Conservation (phyloP, 2,329 filamentous ascomycete genomes). For the Septoria petroselini region DNA sequence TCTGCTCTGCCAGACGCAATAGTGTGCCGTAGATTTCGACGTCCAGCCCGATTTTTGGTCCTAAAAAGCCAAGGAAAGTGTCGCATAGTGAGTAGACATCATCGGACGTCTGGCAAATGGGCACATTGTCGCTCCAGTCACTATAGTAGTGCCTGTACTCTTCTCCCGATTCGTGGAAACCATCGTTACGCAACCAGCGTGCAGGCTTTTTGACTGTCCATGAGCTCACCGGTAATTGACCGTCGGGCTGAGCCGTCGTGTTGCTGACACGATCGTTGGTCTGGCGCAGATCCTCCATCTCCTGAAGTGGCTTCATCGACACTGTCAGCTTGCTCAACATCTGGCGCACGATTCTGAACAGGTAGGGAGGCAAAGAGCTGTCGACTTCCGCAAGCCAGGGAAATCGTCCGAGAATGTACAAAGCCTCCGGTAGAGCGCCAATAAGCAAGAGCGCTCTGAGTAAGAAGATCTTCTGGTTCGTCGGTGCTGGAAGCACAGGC, state of each 20-base stretch:
- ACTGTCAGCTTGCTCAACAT: slow-evolving; percentile 74
- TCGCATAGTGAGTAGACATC: slow-evolving; percentile 85
- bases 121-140: slow-evolving; percentile 92
- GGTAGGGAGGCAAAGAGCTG: slow-evolving; percentile 72
- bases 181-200: slow-evolving; percentile 82
- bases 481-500: slow-evolving; percentile 64
- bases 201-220: slow-evolving; percentile 64
- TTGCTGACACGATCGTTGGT: slow-evolving; percentile 55
- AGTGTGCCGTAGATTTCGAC: slow-evolving; percentile 74
- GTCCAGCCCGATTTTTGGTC: slow-evolving; percentile 86
- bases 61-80: slow-evolving; percentile 79
- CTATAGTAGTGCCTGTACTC: slow-evolving; percentile 95
- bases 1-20: slow-evolving; percentile 77
- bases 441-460: slow-evolving; percentile 84
- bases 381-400: slow-evolving; percentile 88
- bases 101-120: slow-evolving; percentile 83
- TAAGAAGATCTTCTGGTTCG: slow-evolving; percentile 83
- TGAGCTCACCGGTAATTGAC: slow-evolving; percentile 54
- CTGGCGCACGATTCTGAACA: slow-evolving; percentile 82
- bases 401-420: slow-evolving; percentile 88
- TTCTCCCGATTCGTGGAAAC: slow-evolving; percentile 65
- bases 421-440: slow-evolving; percentile 84
- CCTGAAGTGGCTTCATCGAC: slow-evolving; percentile 48
- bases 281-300: slow-evolving; percentile 45
- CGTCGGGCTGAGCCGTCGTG: slow-evolving; percentile 66